These are phyloP conservation scores for Exophiala alcalophila DNA, from an alignment of 2,329 filamentous ascomycete genomes.

Conservation along the genomic window DNA sequence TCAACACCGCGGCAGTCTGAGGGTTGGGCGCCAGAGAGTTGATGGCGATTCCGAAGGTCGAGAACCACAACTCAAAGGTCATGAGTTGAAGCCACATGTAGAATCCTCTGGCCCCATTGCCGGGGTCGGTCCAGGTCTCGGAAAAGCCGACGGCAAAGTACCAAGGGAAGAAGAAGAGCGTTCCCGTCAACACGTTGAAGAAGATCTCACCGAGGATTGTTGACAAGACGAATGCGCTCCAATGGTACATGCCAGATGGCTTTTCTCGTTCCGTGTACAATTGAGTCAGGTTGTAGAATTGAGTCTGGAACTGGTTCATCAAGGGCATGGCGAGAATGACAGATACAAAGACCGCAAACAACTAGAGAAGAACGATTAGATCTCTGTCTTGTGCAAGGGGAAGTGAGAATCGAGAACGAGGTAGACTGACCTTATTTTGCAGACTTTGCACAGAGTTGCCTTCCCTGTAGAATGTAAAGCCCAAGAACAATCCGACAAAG, in stretches of 20 bases:
- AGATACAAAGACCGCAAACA: constrained; percentile 44
- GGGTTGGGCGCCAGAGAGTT: constrained; percentile 64
- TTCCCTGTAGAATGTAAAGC: constrained; percentile 64
- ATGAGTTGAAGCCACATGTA: constrained; percentile 8
- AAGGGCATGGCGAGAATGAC: background rate
- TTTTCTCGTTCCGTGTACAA: constrained; percentile 1
- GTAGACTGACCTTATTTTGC: constrained; percentile 70
- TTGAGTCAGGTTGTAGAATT: background rate
- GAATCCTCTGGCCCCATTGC: background rate
- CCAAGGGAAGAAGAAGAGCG: background rate
- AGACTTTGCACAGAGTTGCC: constrained; percentile 62
- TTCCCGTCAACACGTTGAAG: constrained; percentile 1
- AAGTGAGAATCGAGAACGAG: no score
- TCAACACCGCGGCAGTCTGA: constrained; percentile 70
- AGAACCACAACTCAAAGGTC: constrained; percentile 36
- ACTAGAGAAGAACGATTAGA: no score
- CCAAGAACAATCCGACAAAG: constrained; percentile 47
- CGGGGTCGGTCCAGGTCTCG: background rate
- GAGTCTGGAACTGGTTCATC: constrained; percentile 3
- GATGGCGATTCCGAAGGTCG: constrained; percentile 71
- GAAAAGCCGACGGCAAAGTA: constrained; percentile 2
- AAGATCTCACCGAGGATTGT: background rate
- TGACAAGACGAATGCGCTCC: background rate
- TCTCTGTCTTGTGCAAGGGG: no score
- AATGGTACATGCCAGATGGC: background rate